Conservation (phyloP, 2,329 filamentous ascomycete genomes). For the Cladosporium sp. region DNA sequence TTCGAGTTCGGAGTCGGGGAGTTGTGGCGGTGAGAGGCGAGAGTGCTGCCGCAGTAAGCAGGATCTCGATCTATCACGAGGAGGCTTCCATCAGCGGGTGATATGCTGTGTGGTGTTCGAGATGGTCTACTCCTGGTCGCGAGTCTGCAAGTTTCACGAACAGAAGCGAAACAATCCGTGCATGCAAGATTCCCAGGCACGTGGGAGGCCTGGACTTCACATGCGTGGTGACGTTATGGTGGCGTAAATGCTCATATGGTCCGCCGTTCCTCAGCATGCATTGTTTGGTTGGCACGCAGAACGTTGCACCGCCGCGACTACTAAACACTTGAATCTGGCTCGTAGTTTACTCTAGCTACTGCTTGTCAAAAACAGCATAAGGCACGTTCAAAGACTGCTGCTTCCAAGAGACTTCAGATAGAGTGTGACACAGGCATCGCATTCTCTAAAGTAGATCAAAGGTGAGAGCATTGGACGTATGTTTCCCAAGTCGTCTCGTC, state of each 20-base stretch:
- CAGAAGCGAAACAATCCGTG: neutral
- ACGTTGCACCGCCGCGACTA: too few relatives aligned
- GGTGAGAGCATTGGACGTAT: too few relatives aligned
- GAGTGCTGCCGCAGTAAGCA: neutral
- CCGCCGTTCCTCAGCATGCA: neutral
- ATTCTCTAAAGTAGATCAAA: too few relatives aligned
- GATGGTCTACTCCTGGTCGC: neutral
- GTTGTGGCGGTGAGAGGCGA: neutral
- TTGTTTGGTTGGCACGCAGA: too few relatives aligned
- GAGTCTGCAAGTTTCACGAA: neutral
- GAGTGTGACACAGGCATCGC: too few relatives aligned
- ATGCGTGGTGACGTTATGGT: neutral
- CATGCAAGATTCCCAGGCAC: neutral
- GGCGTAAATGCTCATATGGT: neutral
- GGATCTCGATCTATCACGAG: neutral
- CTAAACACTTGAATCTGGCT: too few relatives aligned
- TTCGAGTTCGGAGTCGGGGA: neutral
- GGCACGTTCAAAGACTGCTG: too few relatives aligned
- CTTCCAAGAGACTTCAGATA: too few relatives aligned
- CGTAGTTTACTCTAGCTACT: too few relatives aligned
- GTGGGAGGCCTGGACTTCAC: conserved; percentile 3
- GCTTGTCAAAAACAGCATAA: too few relatives aligned
- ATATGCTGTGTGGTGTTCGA: neutral
- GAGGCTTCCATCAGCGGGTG: neutral
- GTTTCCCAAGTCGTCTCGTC: neutral